These are phyloP conservation scores for Aspergillus terreus DNA, from an alignment of 2,329 filamentous ascomycete genomes.

Conservation along the genomic window DNA sequence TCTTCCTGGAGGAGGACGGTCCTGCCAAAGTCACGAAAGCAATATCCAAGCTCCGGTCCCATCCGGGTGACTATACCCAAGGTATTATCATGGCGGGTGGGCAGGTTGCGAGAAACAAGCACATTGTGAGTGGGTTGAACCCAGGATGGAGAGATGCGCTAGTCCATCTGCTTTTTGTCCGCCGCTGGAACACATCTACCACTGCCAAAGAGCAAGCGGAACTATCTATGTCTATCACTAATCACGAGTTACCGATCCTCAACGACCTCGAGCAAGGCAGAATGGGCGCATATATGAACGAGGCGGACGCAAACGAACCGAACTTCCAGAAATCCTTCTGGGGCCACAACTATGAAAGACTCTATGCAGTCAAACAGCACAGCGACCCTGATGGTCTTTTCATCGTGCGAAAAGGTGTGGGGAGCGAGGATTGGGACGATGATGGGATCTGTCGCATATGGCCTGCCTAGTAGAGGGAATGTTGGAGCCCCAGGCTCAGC, in stretches of 20 bases:
- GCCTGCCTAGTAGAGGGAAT: no score
- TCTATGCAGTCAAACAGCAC: slow-evolving; percentile 28
- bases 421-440: slow-evolving; percentile 26
- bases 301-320: slow-evolving; percentile 39
- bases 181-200: background rate
- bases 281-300: slow-evolving; percentile 36
- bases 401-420: slow-evolving; percentile 19
- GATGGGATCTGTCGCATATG: slow-evolving; percentile 16
- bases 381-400: slow-evolving; percentile 31
- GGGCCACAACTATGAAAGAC: slow-evolving; percentile 30
- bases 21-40: background rate
- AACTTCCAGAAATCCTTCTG: slow-evolving; percentile 40
- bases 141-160: background rate
- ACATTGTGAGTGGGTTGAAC: background rate
- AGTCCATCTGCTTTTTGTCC: background rate
- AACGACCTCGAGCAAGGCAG: slow-evolving; percentile 1
- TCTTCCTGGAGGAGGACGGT: background rate
- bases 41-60: background rate
- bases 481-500: no score
- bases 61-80: background rate
- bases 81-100: background rate
- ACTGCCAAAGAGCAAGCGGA: background rate
- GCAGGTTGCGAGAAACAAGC: background rate
- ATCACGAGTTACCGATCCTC: background rate
- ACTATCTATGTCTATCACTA: background rate